Conservation (phyloP, 306 rosid species). For the Vicia sativa region DNA sequence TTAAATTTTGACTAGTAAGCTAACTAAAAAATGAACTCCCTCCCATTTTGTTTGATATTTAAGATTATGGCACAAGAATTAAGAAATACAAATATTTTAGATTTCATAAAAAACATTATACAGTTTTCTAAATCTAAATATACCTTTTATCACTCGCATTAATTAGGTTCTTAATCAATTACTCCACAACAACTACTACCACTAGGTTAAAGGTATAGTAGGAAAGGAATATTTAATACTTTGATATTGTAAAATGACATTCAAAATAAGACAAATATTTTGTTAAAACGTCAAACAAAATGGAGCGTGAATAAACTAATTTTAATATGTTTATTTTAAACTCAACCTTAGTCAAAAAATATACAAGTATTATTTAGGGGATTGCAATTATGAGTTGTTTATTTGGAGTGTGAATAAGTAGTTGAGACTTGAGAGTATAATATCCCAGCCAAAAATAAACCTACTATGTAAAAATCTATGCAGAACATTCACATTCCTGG, state of each 20-base stretch:
- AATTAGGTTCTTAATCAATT: not conserved
- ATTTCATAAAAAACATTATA: not conserved
- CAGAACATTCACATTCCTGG: slow-evolving; percentile 22
- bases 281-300: not conserved
- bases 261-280: not conserved
- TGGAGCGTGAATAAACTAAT: slow-evolving; percentile 1
- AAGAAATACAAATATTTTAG: not conserved
- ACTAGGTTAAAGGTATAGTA: not conserved
- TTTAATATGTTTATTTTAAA: slow-evolving; percentile 19
- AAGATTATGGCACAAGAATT: not conserved
- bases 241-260: not conserved
- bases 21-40: too few species aligned
- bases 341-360: not conserved
- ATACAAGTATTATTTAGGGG: not conserved
- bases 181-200: not conserved
- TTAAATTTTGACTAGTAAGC: too few species aligned
- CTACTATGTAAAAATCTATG: not conserved
- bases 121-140: not conserved
- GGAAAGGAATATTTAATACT: not conserved
- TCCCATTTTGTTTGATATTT: too few species aligned
- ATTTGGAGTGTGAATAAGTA: slow-evolving; percentile 1
- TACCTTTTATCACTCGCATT: not conserved
- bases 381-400: slow-evolving; percentile 10
- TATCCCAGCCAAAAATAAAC: not conserved
- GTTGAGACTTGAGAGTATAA: not conserved